Conservation (phyloP, 805 yeast species). For the Yarrowia phangngaensis region DNA sequence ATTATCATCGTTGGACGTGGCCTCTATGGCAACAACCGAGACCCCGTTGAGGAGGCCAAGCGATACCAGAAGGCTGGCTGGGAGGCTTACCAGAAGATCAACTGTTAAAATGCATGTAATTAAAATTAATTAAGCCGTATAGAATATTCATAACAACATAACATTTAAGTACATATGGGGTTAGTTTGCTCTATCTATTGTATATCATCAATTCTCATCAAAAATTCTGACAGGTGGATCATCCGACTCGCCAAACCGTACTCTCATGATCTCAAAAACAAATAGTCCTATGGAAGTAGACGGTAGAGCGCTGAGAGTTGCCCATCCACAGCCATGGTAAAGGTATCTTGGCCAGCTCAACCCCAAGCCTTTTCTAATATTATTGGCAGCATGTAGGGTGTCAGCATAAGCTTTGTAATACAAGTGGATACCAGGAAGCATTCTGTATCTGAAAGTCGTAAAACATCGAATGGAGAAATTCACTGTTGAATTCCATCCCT, state of each 20-base stretch:
- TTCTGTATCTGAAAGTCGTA: constrained; percentile 15
- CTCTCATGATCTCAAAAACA: constrained; percentile 76
- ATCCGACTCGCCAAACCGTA: constrained; percentile 29
- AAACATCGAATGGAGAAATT: constrained; percentile 16
- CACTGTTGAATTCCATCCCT: constrained; percentile 12
- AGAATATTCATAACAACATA: constrained; percentile 67
- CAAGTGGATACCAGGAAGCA: constrained; percentile 27
- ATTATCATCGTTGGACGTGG: constrained; percentile 98
- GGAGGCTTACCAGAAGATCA: constrained; percentile 60
- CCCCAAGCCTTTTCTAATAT: constrained; percentile 50
- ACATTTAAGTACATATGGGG: background rate
- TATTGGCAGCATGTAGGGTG: constrained; percentile 59
- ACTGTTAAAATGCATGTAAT: constrained; percentile 3
- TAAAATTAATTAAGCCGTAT: constrained; percentile 63
- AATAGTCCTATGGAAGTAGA: constrained; percentile 83
- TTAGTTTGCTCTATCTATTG: constrained; percentile 8
- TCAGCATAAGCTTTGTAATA: constrained; percentile 75
- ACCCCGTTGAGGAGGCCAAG: constrained; percentile 79
- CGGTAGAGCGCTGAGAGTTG: constrained; percentile 74
- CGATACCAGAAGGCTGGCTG: constrained; percentile 93
- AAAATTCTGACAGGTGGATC: constrained; percentile 18
- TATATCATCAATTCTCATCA: background rate
- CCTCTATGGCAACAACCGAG: constrained; percentile 88
- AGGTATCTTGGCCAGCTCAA: constrained; percentile 60
- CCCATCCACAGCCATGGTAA: constrained; percentile 72